A percentile compares a stretch with the other conserved stretches of the same genome.
Evolutionary conservation across 2,329 filamentous ascomycete genomes (phyloP).

Genomic region (Apiospora marii): DNA sequence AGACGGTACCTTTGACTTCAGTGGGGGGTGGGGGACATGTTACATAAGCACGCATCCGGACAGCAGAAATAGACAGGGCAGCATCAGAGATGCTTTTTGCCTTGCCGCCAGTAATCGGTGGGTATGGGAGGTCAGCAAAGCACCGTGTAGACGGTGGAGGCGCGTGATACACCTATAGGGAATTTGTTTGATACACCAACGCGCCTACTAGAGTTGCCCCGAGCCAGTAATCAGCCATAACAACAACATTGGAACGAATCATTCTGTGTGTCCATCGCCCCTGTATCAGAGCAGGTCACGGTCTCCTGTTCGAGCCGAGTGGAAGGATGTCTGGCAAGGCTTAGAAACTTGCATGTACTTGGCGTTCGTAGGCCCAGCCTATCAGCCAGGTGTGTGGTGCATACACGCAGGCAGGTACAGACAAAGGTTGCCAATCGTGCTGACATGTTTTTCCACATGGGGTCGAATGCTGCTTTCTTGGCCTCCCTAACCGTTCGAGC

Average conservation of each 20-base stretch:
- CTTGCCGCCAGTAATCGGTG: background rate
- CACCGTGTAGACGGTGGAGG: background rate
- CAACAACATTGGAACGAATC: background rate
- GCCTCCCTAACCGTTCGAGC: background rate
- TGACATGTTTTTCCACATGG: background rate
- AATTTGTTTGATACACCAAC: background rate
- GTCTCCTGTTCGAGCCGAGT: background rate
- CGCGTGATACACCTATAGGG: background rate
- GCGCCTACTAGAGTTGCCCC: background rate
- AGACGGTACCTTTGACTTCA: background rate
- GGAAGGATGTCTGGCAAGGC: background rate
- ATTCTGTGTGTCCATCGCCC: background rate
- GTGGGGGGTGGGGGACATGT: background rate
- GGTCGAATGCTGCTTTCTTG: background rate
- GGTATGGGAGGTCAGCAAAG: background rate
- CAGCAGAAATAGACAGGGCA: constrained; percentile 3
- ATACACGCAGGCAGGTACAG: background rate
- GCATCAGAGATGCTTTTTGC: background rate
- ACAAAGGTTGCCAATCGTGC: background rate
- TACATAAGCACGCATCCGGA: background rate
- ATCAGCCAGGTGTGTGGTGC: background rate
- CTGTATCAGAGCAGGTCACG: background rate
- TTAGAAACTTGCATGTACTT: background rate
- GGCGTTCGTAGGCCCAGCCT: background rate
- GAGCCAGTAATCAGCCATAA: background rate